These are phyloP conservation scores for Bonia amplexicaulis DNA, from an alignment of 176 grass and related monocot species.

Conservation along the genomic window DNA sequence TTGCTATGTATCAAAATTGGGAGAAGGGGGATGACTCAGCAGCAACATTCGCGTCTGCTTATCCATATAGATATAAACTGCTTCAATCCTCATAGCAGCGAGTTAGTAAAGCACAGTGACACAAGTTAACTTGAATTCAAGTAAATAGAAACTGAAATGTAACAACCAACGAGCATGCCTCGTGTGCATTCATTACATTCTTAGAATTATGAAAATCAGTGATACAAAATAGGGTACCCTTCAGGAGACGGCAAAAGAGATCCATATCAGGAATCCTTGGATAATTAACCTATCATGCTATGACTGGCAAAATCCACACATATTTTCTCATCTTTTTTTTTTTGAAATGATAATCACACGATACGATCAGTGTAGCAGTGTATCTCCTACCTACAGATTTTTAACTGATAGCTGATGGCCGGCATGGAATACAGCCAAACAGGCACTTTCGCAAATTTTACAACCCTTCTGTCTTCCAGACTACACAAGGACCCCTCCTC, in stretches of 20 bases:
- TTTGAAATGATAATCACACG: neutral
- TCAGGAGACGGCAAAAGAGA: neutral
- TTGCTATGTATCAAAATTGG: neutral
- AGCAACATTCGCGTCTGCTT: neutral
- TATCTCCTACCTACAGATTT: neutral
- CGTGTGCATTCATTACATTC: neutral
- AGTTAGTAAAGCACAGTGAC: neutral
- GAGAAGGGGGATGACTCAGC: neutral
- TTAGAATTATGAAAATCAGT: neutral
- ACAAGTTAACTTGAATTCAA: neutral
- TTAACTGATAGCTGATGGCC: neutral
- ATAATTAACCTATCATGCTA: neutral
- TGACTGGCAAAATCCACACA: neutral
- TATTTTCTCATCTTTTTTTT: neutral
- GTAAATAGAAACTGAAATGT: neutral
- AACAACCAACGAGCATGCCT: neutral
- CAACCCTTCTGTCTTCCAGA: slow-evolving; percentile 35
- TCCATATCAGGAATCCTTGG: neutral
- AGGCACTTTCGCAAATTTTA: slow-evolving; percentile 10
- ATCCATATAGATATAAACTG: neutral
- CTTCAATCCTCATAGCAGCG: neutral
- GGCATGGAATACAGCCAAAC: neutral
- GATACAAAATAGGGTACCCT: neutral
- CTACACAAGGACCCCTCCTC: slow-evolving; percentile 40
- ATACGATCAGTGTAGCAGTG: neutral